Percentiles rank a stretch among this genome's conserved stretches.
phyloP scores from a whole-genome alignment of 2,329 filamentous ascomycete species.

The Xylariaceae sp. region DNA sequence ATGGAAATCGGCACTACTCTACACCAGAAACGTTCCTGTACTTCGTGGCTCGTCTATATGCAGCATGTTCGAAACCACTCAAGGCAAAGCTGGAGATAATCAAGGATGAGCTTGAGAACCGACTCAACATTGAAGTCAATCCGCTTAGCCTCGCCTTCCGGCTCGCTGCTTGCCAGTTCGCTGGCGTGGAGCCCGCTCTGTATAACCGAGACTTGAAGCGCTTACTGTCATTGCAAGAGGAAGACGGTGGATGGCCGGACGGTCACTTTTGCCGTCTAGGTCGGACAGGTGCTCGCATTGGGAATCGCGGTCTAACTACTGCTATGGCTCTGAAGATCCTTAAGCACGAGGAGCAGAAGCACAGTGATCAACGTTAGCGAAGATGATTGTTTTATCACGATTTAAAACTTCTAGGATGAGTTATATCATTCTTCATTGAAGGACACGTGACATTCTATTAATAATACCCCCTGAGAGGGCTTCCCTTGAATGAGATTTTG shows the following conservation, averaged over 20 bases:
- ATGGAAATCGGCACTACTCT: constrained; percentile 19
- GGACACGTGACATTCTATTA: too few relatives aligned
- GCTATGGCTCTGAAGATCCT: constrained; percentile 18
- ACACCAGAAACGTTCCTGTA: constrained; percentile 21
- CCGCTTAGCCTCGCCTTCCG: constrained; percentile 2
- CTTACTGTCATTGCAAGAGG: constrained; percentile 17
- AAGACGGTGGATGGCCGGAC: constrained; percentile 23
- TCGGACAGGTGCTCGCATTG: constrained; percentile 17
- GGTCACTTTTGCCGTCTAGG: constrained; percentile 24
- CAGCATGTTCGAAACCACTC: constrained; percentile 7
- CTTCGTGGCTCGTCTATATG: constrained; percentile 16
- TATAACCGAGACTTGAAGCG: constrained; percentile 14
- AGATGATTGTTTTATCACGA: too few relatives aligned
- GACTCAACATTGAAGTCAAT: background rate
- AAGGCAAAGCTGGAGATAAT: constrained; percentile 3
- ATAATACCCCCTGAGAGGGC: too few relatives aligned
- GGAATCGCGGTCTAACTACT: constrained; percentile 25
- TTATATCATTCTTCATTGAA: too few relatives aligned
- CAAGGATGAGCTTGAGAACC: background rate
- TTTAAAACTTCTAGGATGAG: too few relatives aligned
- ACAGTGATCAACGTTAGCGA: too few relatives aligned
- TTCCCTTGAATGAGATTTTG: too few relatives aligned
- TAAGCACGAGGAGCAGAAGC: too few relatives aligned
- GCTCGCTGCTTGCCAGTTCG: constrained; percentile 3
- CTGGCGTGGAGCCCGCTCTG: background rate